A percentile compares a stretch with the other conserved stretches of the same genome.
Conservation (phyloP, 192 early-diverging fungal genomes). For the Coemansia aciculifera region DNA sequence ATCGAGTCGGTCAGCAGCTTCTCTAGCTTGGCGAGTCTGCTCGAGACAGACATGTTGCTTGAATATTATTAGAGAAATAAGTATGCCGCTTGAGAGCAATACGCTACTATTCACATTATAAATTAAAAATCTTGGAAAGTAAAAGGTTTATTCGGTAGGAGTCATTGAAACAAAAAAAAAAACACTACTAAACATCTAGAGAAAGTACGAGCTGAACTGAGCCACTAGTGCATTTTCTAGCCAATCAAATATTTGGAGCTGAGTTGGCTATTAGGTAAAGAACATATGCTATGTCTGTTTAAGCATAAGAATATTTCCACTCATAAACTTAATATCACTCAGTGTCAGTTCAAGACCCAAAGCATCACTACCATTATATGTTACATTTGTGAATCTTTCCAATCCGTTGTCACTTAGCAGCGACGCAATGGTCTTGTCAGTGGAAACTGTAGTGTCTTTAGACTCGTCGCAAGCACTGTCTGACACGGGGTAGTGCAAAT, state of each 20-base stretch:
- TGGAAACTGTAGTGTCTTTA: not conserved
- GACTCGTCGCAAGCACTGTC: not conserved
- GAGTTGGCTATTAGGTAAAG: too few relatives aligned
- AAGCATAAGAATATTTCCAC: not conserved
- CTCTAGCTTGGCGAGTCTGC: conserved; percentile 94
- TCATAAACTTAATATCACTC: not conserved
- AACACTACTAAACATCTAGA: too few relatives aligned
- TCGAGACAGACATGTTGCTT: conserved; percentile 92
- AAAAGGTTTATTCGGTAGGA: too few relatives aligned
- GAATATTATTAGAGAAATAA: too few relatives aligned
- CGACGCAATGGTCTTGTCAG: not conserved
- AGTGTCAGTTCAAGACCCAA: not conserved
- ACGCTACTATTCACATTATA: too few relatives aligned
- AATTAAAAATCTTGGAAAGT: too few relatives aligned
- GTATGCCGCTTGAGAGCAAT: too few relatives aligned
- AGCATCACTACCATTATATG: not conserved
- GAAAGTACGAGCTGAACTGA: too few relatives aligned
- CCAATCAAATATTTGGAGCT: too few relatives aligned
- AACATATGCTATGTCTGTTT: not conserved
- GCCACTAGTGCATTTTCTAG: too few relatives aligned
- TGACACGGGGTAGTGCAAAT: not conserved
- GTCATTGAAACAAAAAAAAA: too few relatives aligned
- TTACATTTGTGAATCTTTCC: not conserved
- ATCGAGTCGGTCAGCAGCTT: conserved; percentile 74
- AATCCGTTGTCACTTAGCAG: not conserved